phyloP scores from a whole-genome alignment of 169 alveolate genomes.

The Plasmodium fragile region DNA sequence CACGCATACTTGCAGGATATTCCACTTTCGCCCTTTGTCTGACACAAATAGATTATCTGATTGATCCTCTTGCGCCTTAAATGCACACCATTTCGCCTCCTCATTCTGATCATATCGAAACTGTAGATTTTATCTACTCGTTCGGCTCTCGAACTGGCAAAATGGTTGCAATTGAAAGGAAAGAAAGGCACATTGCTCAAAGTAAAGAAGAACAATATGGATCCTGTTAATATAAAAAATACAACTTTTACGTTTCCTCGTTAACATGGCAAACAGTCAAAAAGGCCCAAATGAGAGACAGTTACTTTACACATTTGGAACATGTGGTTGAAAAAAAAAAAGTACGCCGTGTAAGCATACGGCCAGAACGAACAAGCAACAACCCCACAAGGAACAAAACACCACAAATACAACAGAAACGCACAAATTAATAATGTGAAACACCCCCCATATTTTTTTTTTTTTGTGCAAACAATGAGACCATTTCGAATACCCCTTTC shows the following conservation, averaged over 20 bases:
- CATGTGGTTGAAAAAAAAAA: not conserved
- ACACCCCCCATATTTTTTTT: not conserved
- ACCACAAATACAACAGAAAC: not conserved
- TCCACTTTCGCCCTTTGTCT: not conserved
- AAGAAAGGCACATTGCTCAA: not conserved
- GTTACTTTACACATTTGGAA: not conserved
- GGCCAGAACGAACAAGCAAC: not conserved
- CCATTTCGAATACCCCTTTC: not conserved
- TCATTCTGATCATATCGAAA: not conserved
- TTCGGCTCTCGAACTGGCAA: not conserved
- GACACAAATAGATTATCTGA: not conserved
- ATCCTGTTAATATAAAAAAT: not conserved
- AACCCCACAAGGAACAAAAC: not conserved
- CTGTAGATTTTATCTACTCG: not conserved
- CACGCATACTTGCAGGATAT: not conserved
- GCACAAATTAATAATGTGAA: not conserved
- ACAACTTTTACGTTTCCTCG: not conserved
- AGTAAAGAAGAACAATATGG: not conserved
- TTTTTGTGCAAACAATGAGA: not conserved
- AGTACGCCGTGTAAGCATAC: not conserved
- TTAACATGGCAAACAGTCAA: not conserved
- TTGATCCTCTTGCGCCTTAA: not conserved
- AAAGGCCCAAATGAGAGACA: not conserved
- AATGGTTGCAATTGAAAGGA: not conserved
- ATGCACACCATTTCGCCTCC: not conserved